Conservation (phyloP, 768 basidiomycete species). For the Clitopilus hobsonii region DNA sequence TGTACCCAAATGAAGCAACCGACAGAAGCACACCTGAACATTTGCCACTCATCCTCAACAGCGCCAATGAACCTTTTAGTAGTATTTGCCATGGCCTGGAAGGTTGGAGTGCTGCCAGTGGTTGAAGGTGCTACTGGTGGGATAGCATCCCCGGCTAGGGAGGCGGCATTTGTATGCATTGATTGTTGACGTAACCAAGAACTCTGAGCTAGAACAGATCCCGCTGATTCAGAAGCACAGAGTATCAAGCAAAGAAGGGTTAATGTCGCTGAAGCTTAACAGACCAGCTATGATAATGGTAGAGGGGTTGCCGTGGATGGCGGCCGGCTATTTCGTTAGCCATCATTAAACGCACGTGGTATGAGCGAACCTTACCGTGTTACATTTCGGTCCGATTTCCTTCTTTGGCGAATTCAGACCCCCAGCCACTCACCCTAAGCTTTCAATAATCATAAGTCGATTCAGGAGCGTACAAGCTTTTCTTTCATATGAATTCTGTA, state of each 20-base stretch:
- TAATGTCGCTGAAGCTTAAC: neutral
- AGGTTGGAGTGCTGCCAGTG: neutral
- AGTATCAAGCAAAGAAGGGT: neutral
- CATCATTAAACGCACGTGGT: neutral
- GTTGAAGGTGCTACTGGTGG: neutral
- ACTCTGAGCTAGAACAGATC: neutral
- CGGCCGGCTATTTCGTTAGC: neutral
- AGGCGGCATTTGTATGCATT: neutral
- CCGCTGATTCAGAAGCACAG: neutral
- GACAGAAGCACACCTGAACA: constrained; percentile 62
- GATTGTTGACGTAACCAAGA: neutral
- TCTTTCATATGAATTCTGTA: too few relatives aligned
- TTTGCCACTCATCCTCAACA: constrained; percentile 78
- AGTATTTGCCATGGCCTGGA: constrained; percentile 5
- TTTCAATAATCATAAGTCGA: too few relatives aligned
- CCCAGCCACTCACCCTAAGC: neutral
- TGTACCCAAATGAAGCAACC: neutral
- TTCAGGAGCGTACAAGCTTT: too few relatives aligned
- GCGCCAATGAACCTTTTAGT: constrained; percentile 61
- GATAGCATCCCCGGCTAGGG: neutral
- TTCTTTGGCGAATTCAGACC: neutral
- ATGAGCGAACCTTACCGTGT: neutral
- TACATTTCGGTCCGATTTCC: neutral
- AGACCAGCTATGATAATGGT: neutral
- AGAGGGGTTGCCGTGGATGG: neutral